A percentile compares a stretch with the other conserved stretches of the same genome.
These are phyloP conservation scores for Pestalotiopsis fici DNA, from an alignment of 2,329 filamentous ascomycete genomes.

Conservation along the genomic window DNA sequence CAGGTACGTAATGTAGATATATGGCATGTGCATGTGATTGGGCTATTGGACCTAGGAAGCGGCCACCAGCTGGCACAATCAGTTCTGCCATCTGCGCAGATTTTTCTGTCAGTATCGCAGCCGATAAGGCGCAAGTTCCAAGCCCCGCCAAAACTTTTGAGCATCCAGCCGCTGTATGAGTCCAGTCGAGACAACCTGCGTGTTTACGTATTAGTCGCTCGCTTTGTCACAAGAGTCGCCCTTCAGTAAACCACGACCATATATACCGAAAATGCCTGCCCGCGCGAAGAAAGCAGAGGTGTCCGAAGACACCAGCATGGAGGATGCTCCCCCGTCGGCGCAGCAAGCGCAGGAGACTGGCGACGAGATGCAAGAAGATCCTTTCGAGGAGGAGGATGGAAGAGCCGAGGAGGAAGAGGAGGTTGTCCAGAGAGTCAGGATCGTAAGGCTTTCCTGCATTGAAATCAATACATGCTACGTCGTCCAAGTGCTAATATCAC, in stretches of 20 bases:
- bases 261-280: conserved; percentile 8
- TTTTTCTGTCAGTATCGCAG: background rate
- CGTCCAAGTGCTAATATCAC: background rate
- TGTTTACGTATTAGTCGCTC: background rate
- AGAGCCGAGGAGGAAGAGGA: conserved; percentile 41
- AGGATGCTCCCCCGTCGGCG: conserved; percentile 29
- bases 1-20: too few relatives aligned
- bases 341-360: conserved; percentile 47
- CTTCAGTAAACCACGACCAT: background rate
- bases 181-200: background rate
- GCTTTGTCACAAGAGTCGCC: background rate
- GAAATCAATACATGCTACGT: too few relatives aligned
- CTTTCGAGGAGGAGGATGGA: conserved; percentile 22
- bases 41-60: background rate
- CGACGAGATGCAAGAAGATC: conserved; percentile 30
- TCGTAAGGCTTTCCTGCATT: conserved; percentile 45
- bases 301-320: conserved; percentile 26
- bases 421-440: conserved; percentile 58
- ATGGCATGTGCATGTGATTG: too few relatives aligned
- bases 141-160: conserved; percentile 11
- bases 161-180: background rate
- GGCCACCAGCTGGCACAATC: background rate
- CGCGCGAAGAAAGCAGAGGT: conserved; percentile 9
- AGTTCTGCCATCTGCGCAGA: background rate
- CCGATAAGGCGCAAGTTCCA: background rate